Conservation (phyloP, 176 grass and related monocot genomes). For the Areca catechu region DNA sequence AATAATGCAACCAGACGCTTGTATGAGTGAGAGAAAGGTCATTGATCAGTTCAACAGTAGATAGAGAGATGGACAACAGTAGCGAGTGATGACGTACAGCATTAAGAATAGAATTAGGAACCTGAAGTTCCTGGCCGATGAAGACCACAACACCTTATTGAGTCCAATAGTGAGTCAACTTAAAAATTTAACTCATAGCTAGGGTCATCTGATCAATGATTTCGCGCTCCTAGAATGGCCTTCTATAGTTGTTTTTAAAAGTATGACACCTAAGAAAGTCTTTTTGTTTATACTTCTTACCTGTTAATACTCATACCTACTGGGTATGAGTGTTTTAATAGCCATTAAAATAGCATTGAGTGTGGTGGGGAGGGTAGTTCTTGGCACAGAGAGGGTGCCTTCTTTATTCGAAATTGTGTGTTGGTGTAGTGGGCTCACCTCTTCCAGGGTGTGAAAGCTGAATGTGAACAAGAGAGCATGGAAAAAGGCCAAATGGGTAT, state of each 20-base stretch:
- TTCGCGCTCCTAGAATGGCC: conserved; percentile 7
- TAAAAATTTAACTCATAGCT: conserved; percentile 10
- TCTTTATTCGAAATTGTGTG: conserved; percentile 20
- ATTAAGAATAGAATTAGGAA: not conserved
- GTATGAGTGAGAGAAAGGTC: too few relatives aligned
- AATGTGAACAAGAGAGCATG: conserved; percentile 18
- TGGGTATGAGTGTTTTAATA: not conserved
- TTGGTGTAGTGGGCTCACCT: conserved; percentile 17
- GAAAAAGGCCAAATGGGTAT: conserved; percentile 54
- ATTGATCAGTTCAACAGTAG: too few relatives aligned
- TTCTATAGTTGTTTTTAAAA: not conserved
- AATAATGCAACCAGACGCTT: too few relatives aligned
- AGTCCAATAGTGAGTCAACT: conserved; percentile 15
- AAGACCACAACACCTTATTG: not conserved
- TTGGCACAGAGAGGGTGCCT: conserved; percentile 40
- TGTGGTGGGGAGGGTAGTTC: not conserved
- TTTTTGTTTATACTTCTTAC: too few relatives aligned
- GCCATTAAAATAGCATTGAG: not conserved
- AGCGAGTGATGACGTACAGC: too few relatives aligned
- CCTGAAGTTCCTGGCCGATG: not conserved
- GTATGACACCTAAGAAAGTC: too few relatives aligned
- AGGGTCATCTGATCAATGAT: conserved; percentile 34
- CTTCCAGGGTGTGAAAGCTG: conserved; percentile 33
- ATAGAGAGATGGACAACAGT: too few relatives aligned
- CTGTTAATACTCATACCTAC: too few relatives aligned